Percentiles rank a stretch among this genome's conserved stretches.
Evolutionary conservation across 2,329 filamentous ascomycete species (phyloP).

Genomic region (Exophiala oligosperma): DNA sequence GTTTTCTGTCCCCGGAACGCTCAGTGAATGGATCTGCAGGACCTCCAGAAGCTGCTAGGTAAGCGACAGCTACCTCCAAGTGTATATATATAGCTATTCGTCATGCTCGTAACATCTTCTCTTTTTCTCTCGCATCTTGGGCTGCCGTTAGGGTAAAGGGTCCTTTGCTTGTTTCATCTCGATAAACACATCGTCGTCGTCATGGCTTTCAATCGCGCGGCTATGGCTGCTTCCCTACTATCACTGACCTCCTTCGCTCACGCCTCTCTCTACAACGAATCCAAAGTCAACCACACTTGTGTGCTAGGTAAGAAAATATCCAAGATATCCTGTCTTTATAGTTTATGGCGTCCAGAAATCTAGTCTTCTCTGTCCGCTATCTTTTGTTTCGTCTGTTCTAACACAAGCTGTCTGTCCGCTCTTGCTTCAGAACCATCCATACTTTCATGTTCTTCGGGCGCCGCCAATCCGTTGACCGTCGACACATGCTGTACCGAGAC

Average conservation of each 20-base stretch:
- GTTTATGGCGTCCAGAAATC: too few relatives aligned
- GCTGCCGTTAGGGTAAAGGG: too few relatives aligned
- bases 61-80: not conserved
- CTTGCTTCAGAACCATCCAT: conserved; percentile 17
- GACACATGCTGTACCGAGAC: conserved; percentile 68
- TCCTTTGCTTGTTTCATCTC: not conserved
- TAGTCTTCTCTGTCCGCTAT: not conserved
- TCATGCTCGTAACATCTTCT: not conserved
- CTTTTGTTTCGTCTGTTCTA: not conserved
- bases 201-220: conserved; percentile 14
- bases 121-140: too few relatives aligned
- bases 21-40: not conserved
- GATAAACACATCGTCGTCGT: not conserved
- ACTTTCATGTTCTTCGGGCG: conserved; percentile 54
- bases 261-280: conserved; percentile 46
- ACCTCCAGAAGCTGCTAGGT: not conserved
- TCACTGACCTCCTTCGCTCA: not conserved
- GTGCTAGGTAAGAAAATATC: conserved; percentile 40
- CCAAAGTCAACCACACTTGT: conserved; percentile 58
- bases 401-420: conserved; percentile 10
- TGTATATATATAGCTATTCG: not conserved
- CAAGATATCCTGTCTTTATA: too few relatives aligned
- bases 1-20: not conserved
- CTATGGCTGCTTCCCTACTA: conserved; percentile 6
- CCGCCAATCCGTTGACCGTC: conserved; percentile 46